Conservation (phyloP, 495 filamentous ascomycete genomes). For the Penicillium soppii region DNA sequence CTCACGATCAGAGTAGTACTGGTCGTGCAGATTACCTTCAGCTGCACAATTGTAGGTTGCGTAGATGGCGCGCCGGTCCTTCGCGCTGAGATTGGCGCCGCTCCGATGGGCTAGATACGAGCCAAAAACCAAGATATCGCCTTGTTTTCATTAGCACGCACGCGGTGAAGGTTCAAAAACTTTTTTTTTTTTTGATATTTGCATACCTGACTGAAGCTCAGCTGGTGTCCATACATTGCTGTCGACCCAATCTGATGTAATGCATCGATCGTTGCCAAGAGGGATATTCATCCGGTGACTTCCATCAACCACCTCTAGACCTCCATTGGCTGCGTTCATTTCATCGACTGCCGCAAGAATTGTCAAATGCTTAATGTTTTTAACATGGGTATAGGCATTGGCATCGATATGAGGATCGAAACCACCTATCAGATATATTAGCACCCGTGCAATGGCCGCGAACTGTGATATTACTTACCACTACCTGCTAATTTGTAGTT, state of each 20-base stretch:
- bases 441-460: background rate
- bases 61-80: constrained; percentile 42
- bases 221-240: constrained; percentile 40
- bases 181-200: background rate
- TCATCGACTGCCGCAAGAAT: constrained; percentile 43
- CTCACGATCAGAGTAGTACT: constrained; percentile 42
- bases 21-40: constrained; percentile 42
- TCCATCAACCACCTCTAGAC: constrained; percentile 44
- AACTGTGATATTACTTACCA: constrained; percentile 18
- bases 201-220: constrained; percentile 36
- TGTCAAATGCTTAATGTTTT: constrained; percentile 46
- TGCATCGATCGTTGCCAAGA: constrained; percentile 39
- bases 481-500: constrained; percentile 45
- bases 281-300: constrained; percentile 41
- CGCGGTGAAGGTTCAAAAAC: background rate
- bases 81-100: constrained; percentile 37
- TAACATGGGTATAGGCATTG: constrained; percentile 48
- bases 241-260: constrained; percentile 37
- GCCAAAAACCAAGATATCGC: constrained; percentile 44
- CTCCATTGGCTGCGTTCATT: constrained; percentile 40
- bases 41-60: constrained; percentile 45
- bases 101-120: constrained; percentile 47
- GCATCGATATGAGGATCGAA: constrained; percentile 48
- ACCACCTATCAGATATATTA: constrained; percentile 19
- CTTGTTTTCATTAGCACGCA: constrained; percentile 11